A percentile compares a stretch with the other conserved stretches of the same genome.
Conservation (phyloP, 2,329 filamentous ascomycete genomes). For the Lasiodiplodia sp. region DNA sequence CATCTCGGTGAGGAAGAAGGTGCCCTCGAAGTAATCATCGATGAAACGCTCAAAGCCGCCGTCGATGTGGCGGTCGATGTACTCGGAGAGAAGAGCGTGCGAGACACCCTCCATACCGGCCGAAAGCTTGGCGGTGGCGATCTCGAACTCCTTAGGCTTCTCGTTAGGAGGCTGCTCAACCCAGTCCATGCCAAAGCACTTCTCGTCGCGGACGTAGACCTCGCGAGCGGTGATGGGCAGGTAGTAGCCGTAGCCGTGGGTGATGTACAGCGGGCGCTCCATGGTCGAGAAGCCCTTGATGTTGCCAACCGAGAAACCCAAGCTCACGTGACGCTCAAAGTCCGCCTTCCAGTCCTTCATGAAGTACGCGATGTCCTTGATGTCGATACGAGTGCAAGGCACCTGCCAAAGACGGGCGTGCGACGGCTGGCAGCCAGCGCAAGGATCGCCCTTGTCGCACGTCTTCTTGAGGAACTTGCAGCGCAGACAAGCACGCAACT, state of each 20-base stretch:
- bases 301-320: constrained; percentile 90
- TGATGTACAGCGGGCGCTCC: constrained; percentile 82
- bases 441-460: constrained; percentile 96
- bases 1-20: constrained; percentile 92
- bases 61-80: constrained; percentile 94
- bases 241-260: constrained; percentile 93
- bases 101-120: constrained; percentile 90
- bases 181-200: constrained; percentile 94
- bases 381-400: constrained; percentile 95
- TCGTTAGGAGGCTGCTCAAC: constrained; percentile 79
- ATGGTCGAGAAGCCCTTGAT: constrained; percentile 81
- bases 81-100: constrained; percentile 81
- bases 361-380: constrained; percentile 98
- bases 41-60: constrained; percentile 91
- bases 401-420: constrained; percentile 97
- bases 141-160: constrained; percentile 81
- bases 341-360: constrained; percentile 99
- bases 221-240: constrained; percentile 93
- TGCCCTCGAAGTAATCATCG: constrained; percentile 95
- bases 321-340: constrained; percentile 87
- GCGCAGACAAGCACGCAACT: constrained; percentile 88
- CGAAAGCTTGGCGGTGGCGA: constrained; percentile 86
- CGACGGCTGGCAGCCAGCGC: constrained; percentile 91
- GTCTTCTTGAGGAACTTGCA: constrained; percentile 99
- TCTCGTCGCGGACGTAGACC: constrained; percentile 89